Conservation (phyloP, 139 green algal species). For the Asterochloris sp. region DNA sequence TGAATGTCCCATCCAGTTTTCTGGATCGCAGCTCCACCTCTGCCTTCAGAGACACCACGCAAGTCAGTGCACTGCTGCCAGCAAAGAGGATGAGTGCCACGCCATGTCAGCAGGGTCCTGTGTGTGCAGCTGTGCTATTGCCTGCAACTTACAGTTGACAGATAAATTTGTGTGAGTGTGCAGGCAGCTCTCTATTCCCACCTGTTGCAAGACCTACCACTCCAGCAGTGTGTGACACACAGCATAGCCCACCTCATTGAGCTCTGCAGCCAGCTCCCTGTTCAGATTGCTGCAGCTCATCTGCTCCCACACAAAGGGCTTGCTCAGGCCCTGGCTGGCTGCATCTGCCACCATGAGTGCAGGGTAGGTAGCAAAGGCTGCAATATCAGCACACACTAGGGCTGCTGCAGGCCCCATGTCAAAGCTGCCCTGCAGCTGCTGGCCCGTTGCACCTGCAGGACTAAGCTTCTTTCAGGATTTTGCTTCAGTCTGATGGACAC, state of each 20-base stretch:
- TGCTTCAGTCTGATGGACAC: too few species aligned
- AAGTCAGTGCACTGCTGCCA: too few species aligned
- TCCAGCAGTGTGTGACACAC: background rate
- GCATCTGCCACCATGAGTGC: slow-evolving; percentile 43
- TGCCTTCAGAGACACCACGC: background rate
- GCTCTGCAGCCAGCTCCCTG: slow-evolving; percentile 13
- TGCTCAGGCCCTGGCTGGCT: slow-evolving; percentile 30
- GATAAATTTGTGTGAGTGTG: too few species aligned
- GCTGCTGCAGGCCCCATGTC: too few species aligned
- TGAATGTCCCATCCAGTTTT: slow-evolving; percentile 2
- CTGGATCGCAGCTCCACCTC: slow-evolving; percentile 1
- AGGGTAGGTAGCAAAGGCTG: slow-evolving; percentile 37
- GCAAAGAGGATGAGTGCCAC: too few species aligned
- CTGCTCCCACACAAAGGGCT: slow-evolving; percentile 35
- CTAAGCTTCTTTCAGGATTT: background rate
- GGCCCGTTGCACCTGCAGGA: background rate
- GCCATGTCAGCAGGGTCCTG: too few species aligned
- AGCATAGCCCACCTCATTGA: slow-evolving; percentile 4
- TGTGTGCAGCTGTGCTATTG: too few species aligned
- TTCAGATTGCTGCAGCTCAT: slow-evolving; percentile 9
- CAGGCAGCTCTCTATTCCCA: too few species aligned
- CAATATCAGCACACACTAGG: slow-evolving; percentile 18
- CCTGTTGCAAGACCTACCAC: background rate
- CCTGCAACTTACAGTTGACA: too few species aligned
- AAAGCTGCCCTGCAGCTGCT: too few species aligned